These are phyloP conservation scores for Gossypium herbaceum DNA, from an alignment of 345 rosid species.

Conservation along the genomic window DNA sequence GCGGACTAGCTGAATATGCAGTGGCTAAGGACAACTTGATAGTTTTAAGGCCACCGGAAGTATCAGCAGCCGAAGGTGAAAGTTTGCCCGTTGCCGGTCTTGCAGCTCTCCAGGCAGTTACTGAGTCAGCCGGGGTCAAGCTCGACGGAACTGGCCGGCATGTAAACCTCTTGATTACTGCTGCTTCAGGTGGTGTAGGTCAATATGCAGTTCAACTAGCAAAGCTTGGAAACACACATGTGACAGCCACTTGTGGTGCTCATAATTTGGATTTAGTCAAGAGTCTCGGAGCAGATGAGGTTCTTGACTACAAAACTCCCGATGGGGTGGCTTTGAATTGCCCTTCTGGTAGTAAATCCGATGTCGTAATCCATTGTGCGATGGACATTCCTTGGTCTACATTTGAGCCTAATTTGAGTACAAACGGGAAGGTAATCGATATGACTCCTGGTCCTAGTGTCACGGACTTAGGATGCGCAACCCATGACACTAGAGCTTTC, in stretches of 20 bases:
- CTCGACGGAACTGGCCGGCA: conserved; percentile 53
- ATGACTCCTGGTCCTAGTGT: conserved; percentile 36
- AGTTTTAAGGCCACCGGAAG: conserved; percentile 52
- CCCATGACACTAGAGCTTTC: conserved; percentile 20
- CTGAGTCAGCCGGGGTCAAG: conserved; percentile 51
- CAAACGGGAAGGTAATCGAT: conserved; percentile 59
- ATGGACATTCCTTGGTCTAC: conserved; percentile 53
- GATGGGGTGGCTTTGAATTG: conserved; percentile 67
- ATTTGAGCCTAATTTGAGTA: conserved; percentile 60
- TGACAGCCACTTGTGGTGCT: conserved; percentile 80
- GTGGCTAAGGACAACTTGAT: conserved; percentile 56
- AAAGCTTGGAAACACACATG: conserved; percentile 65
- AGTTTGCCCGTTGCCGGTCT: conserved; percentile 62
- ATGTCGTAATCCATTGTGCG: conserved; percentile 67
- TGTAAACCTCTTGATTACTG: conserved; percentile 58
- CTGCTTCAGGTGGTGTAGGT: conserved; percentile 83
- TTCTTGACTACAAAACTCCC: conserved; percentile 74
- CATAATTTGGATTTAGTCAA: conserved; percentile 63
- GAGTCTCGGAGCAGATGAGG: conserved; percentile 82
- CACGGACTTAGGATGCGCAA: no score
- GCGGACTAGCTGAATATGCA: conserved; percentile 63
- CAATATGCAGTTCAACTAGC: conserved; percentile 77
- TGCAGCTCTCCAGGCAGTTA: conserved; percentile 60
- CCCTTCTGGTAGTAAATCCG: conserved; percentile 66
- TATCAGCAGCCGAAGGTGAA: conserved; percentile 61